Base-by-base conservation (phyloP, 2,329 filamentous ascomycete genomes). In the Hypoxylon sp. region DNA sequence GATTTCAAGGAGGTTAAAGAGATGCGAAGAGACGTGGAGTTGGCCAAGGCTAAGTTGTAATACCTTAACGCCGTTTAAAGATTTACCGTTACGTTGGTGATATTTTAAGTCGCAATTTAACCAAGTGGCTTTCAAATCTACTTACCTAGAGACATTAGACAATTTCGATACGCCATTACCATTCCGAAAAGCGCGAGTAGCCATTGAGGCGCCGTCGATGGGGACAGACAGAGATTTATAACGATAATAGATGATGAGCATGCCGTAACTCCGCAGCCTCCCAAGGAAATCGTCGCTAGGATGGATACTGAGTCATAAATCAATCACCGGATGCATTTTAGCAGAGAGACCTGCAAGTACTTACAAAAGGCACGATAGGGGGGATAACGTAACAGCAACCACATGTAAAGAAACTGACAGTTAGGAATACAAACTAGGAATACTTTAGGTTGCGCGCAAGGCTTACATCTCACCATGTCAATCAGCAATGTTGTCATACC, bases 1-100 rank as follows among this genome's bases (percentile, higher is more conserved):
- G 75, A 77, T 50, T 58, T 78, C 7, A 71, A 67, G 16, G 67
- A 74, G 9, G 48, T 67, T 5, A 46, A 61, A 21, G 64, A 64
- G 47, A 57, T 64, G 14, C 25, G 61, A 21, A 57, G 61, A 21
- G 64, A 67, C 51, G 23, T 23, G 2, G 46, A 60, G 45, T 3
- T 45, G 2, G 12, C 16, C 39, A 56, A 23, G 16, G 64, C 55
- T 27, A 67, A 32, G 37, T 23, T 67, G 27, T 67, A 32, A 45
- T 14, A n/a, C n/a, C n/a, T n/a, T n/a, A n/a, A n/a, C n/a, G n/a
- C n/a, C n/a, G n/a, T n/a, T n/a, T n/a, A n/a, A n/a, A n/a, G n/a
- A n/a, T n/a, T n/a, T n/a, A n/a, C n/a, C n/a, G n/a, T n/a, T 11
- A 23, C 21, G 2, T 16, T 14, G 27, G 1, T 1, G 43, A n/a